A percentile compares a stretch with the other conserved stretches of the same genome.
Evolutionary conservation across 495 filamentous ascomycete species (phyloP).

Genomic region (Polyplosphaeria fusca): DNA sequence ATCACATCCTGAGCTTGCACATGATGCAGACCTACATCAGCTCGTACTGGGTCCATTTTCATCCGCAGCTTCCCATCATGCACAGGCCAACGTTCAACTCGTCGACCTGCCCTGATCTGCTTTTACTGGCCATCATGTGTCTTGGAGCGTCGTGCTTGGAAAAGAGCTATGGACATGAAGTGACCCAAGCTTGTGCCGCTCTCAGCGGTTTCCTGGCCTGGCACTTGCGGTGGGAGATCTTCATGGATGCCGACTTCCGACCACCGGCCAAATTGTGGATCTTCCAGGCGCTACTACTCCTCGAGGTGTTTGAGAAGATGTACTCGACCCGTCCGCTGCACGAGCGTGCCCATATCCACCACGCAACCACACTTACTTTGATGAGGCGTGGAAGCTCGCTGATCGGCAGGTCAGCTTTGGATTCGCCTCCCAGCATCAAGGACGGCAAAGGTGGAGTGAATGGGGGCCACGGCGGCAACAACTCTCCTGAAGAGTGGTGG

Average conservation of each 20-base stretch:
- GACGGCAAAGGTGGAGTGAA: constrained; percentile 50
- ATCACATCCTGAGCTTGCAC: constrained; percentile 77
- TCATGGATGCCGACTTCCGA: constrained; percentile 85
- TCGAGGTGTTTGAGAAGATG: constrained; percentile 97
- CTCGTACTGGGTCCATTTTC: constrained; percentile 93
- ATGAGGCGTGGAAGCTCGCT: constrained; percentile 92
- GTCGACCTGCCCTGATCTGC: constrained; percentile 76
- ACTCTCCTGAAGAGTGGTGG: constrained; percentile 87
- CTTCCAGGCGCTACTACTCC: constrained; percentile 83
- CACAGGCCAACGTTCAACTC: constrained; percentile 92
- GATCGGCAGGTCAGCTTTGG: constrained; percentile 82
- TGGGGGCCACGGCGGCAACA: constrained; percentile 36
- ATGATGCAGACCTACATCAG: constrained; percentile 96
- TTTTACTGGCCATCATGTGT: constrained; percentile 90
- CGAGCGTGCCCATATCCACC: constrained; percentile 94
- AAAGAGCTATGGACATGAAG: constrained; percentile 67
- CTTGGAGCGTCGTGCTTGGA: constrained; percentile 90
- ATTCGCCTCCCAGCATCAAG: constrained; percentile 78
- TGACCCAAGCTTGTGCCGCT: constrained; percentile 69
- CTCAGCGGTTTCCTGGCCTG: constrained; percentile 84
- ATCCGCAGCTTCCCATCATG: constrained; percentile 89
- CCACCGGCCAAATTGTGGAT: constrained; percentile 97
- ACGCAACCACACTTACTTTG: constrained; percentile 90
- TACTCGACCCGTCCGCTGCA: constrained; percentile 87
- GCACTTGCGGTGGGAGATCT: constrained; percentile 90